Conservation (phyloP, 129 eudicot genomes). For the Lonicera japonica region DNA sequence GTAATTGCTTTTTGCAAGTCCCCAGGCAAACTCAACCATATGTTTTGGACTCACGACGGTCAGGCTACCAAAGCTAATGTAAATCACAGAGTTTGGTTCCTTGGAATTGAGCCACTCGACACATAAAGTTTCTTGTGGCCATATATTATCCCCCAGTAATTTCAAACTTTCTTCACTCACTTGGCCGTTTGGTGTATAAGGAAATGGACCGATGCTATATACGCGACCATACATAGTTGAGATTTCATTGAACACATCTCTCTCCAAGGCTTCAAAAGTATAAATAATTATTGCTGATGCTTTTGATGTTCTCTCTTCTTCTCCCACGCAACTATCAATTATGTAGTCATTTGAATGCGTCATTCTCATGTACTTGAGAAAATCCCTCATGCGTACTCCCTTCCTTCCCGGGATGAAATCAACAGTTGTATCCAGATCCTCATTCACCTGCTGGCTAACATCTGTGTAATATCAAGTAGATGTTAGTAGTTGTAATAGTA, state of each 20-base stretch:
- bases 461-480: neutral
- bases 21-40: neutral
- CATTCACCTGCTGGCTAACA: neutral
- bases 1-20: neutral
- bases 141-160: neutral
- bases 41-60: neutral
- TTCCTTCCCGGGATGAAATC: neutral
- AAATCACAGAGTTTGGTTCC: too few species aligned
- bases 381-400: neutral
- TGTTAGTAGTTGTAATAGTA: too few species aligned
- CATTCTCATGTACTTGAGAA: neutral
- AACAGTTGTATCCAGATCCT: neutral
- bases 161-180: neutral
- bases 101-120: neutral
- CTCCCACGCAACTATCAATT: neutral
- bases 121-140: neutral
- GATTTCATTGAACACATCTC: neutral
- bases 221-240: neutral
- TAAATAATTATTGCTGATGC: neutral
- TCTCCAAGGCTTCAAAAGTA: conserved; percentile 1
- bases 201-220: neutral
- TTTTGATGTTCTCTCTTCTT: neutral
- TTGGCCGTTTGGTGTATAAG: neutral
- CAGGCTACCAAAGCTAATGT: neutral
- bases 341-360: neutral